phyloP scores from a whole-genome alignment of 306 rosid species.

The Castanea sativa region DNA sequence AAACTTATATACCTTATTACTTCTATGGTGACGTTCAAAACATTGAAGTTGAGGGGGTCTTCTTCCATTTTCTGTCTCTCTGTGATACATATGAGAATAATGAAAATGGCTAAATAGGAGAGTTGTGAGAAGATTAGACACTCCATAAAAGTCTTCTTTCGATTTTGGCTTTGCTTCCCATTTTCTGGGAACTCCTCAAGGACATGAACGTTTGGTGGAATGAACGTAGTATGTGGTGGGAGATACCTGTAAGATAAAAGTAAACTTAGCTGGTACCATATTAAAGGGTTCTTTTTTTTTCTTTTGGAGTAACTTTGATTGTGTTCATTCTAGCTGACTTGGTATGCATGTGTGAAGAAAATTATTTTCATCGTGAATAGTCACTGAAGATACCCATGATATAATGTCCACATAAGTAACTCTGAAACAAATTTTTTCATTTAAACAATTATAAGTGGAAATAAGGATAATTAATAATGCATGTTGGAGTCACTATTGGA shows the following conservation, averaged over 20 bases:
- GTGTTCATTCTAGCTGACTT: too few species aligned
- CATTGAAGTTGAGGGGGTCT: conserved; percentile 73
- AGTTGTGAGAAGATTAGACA: conserved; percentile 51
- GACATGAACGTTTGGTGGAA: conserved; percentile 25
- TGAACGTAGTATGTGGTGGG: conserved; percentile 55
- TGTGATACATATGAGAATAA: conserved; percentile 59
- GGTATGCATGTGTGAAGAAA: too few species aligned
- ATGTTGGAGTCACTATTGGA: too few species aligned
- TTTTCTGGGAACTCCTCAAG: not conserved
- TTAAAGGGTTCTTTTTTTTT: too few species aligned
- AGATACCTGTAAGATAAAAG: conserved; percentile 47
- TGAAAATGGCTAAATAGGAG: conserved; percentile 53
- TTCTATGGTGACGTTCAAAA: conserved; percentile 55
- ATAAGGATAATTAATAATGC: too few species aligned
- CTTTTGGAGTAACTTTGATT: too few species aligned
- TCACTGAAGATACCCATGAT: too few species aligned
- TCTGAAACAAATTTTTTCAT: too few species aligned
- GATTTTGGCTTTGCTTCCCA: not conserved
- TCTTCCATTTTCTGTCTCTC: conserved; percentile 56
- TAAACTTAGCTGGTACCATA: too few species aligned
- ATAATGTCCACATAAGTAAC: too few species aligned
- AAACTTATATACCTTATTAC: conserved; percentile 40
- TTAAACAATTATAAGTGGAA: too few species aligned
- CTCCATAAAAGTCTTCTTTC: conserved; percentile 25
- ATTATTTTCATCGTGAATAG: too few species aligned